Conservation (phyloP, 306 rosid genomes). For the Albizia julibrissin region DNA sequence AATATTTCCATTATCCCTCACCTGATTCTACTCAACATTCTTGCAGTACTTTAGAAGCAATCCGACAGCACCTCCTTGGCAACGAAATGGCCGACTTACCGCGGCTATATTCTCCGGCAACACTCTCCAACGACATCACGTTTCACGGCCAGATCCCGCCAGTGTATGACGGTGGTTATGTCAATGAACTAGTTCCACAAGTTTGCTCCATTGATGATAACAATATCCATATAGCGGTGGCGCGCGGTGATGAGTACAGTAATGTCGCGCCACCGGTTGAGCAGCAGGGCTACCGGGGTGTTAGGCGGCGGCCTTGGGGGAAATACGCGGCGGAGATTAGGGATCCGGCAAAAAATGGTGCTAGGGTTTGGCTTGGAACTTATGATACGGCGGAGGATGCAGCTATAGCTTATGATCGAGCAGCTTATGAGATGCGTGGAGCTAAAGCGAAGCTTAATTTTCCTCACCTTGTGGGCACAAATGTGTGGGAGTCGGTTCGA, state of each 20-base stretch:
- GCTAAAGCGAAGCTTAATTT: slow-evolving; percentile 60
- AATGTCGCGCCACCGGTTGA: background rate
- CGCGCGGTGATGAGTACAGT: background rate
- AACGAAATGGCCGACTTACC: background rate
- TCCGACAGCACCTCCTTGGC: background rate
- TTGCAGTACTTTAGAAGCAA: background rate
- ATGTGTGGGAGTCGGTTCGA: slow-evolving; percentile 12
- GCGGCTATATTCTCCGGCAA: background rate
- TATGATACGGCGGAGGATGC: slow-evolving; percentile 63
- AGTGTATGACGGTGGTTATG: background rate
- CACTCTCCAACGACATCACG: background rate
- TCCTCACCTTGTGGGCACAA: slow-evolving; percentile 30
- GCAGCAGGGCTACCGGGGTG: slow-evolving; percentile 58
- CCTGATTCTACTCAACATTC: background rate
- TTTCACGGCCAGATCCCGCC: background rate
- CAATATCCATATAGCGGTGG: background rate
- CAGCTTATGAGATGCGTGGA: slow-evolving; percentile 59
- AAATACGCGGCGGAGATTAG: slow-evolving; percentile 73
- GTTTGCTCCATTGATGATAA: background rate
- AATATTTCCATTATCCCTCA: background rate
- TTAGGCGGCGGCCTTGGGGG: slow-evolving; percentile 67
- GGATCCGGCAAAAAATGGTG: slow-evolving; percentile 50
- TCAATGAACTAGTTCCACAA: background rate
- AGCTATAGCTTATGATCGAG: slow-evolving; percentile 60
- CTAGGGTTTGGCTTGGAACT: slow-evolving; percentile 63